Evolutionary conservation across 371 early-diverging fungal species (phyloP), one percentile per base, ranked within the genome.

Genomic region (Saksenaea vasiformis): DNA sequence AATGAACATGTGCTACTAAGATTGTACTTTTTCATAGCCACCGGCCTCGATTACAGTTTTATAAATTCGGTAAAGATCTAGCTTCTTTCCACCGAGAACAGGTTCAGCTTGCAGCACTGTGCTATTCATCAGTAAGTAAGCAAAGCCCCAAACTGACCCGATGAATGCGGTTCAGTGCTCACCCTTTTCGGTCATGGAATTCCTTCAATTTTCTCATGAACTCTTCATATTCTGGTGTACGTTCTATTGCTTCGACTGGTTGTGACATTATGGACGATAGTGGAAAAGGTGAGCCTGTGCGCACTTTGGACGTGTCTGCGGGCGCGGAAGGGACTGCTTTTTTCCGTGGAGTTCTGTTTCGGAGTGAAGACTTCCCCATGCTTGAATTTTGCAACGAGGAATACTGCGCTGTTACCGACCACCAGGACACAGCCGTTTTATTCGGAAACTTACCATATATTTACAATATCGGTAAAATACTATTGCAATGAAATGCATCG

Each of bases 51-150:
- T 74, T 1, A 90, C 89, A 28, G 82, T 74, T 62, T 83, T 76
- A 68, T 84, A 91, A 7, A 91, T 84, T 54, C 76, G 77, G 57
- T 78, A 74, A 39, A 91, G 65, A 68, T 91, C 90, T 14, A 91
- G 76, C 53, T 79, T 78, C 63, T 87, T 85, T n/a, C 90, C 88
- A 55, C 91, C 91, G 17, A 91, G 74, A 4, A 91, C 84, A 24
- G 87, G 90, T 61, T 91, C 90, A n/a, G 78, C 76, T 66, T 88
- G 87, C 7, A 89, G 71, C 1, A 75, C 59, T 27, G 87, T 87
- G 31, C 89, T 90, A 55, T 26, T 28, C 60, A 36, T 17, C 22
- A 44, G 54, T 38, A 58, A 34, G 17, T 36, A 22, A 47, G 22
- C 51, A 47, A 44, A 26, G 43, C 19, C 8, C 15, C 44, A 15